Conservation (phyloP, 176 grass and related monocot genomes). For the Aechmea fasciata region DNA sequence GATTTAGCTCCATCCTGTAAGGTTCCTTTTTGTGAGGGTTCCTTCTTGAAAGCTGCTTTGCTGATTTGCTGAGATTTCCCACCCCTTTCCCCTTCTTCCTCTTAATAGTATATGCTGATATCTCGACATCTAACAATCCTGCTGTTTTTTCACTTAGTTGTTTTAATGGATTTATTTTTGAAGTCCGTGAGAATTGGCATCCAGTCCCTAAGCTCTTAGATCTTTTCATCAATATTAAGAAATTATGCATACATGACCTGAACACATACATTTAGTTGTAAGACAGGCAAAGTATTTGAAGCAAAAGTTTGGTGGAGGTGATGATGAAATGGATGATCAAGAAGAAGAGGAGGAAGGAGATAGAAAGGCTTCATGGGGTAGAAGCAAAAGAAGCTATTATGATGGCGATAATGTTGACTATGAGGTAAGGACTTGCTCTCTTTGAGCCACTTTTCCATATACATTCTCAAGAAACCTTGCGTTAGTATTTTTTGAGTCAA, state of each 20-base stretch:
- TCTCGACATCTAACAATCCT: no score
- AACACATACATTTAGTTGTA: constrained; percentile 36
- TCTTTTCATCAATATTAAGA: constrained; percentile 3
- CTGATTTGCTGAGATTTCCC: no score
- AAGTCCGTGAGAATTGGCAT: no score
- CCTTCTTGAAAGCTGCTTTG: no score
- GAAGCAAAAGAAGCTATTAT: constrained; percentile 53
- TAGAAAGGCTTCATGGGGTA: constrained; percentile 41
- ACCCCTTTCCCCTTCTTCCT: no score
- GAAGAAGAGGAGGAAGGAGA: constrained; percentile 46
- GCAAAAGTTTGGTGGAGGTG: constrained; percentile 59
- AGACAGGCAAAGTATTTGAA: constrained; percentile 47
- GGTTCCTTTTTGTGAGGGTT: no score
- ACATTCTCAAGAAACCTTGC: background rate
- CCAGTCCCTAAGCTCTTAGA: no score
- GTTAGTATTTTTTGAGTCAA: no score
- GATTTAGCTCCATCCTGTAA: no score
- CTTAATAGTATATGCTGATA: no score
- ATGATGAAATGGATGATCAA: constrained; percentile 67
- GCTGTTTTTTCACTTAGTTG: no score
- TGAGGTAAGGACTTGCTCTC: constrained; percentile 22
- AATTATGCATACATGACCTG: constrained; percentile 17
- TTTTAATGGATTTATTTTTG: no score
- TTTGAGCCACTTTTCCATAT: background rate
- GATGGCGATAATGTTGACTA: constrained; percentile 33